phyloP scores from a whole-genome alignment of 495 filamentous ascomycete species.

The Terfezia claveryi region DNA sequence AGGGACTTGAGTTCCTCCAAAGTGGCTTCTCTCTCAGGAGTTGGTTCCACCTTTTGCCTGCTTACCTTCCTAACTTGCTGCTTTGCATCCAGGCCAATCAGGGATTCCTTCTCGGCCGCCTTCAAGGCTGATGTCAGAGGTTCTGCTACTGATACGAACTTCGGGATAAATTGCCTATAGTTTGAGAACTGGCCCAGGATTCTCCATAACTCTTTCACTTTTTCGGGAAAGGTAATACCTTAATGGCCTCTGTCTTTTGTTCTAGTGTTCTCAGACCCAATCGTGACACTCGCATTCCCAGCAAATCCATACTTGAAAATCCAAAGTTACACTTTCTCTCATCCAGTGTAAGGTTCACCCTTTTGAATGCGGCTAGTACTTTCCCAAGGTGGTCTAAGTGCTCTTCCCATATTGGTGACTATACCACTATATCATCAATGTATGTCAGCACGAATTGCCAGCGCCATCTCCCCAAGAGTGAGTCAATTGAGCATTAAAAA shows the following conservation, averaged over 20 bases:
- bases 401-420: background rate
- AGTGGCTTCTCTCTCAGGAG: background rate
- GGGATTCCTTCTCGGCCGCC: background rate
- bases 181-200: conserved; percentile 1
- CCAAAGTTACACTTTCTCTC: background rate
- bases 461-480: background rate
- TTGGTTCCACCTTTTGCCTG: background rate
- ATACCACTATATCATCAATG: background rate
- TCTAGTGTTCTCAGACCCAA: background rate
- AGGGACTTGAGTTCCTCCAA: background rate
- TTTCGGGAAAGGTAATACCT: background rate
- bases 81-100: background rate
- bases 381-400: background rate
- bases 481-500: conserved; percentile 1
- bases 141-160: background rate
- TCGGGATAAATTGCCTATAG: conserved; percentile 1
- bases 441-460: conserved; percentile 1
- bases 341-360: background rate
- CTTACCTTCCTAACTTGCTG: background rate
- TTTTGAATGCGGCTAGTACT: background rate
- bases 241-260: background rate
- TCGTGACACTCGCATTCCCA: background rate
- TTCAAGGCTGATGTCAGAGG: background rate
- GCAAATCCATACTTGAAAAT: background rate
- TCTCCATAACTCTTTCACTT: background rate